Evolutionary conservation across 2,329 filamentous ascomycete genomes (phyloP).

Genomic region (Clonostachys sp.): DNA sequence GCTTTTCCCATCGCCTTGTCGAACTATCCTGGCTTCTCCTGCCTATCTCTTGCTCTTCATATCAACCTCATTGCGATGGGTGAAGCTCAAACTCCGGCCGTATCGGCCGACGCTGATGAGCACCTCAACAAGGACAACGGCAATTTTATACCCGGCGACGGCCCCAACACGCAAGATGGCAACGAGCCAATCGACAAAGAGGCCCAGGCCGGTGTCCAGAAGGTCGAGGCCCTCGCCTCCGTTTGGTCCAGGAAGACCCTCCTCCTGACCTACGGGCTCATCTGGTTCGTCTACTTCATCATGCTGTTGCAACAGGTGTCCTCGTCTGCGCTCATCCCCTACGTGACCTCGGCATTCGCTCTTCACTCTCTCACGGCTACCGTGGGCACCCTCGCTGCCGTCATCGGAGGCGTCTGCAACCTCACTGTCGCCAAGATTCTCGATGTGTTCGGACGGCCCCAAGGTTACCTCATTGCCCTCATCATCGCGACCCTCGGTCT

Average conservation of each 20-base stretch:
- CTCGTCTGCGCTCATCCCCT: constrained; percentile 32
- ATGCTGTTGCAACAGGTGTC: constrained; percentile 11
- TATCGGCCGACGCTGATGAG: too few relatives aligned
- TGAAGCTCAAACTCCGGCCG: too few relatives aligned
- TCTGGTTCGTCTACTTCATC: constrained; percentile 13
- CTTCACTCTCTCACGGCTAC: constrained; percentile 46
- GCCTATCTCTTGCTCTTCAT: too few relatives aligned
- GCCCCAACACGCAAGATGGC: too few relatives aligned
- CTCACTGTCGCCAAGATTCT: constrained; percentile 62
- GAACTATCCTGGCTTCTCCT: too few relatives aligned
- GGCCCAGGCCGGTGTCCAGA: constrained; percentile 11
- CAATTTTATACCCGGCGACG: too few relatives aligned
- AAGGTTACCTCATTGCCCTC: constrained; percentile 50
- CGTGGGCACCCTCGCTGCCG: constrained; percentile 44
- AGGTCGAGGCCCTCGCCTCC: constrained; percentile 11
- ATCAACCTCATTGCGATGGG: too few relatives aligned
- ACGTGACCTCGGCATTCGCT: constrained; percentile 42
- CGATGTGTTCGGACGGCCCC: constrained; percentile 62
- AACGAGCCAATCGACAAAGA: too few relatives aligned
- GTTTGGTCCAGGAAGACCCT: constrained; percentile 7
- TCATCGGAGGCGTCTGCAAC: constrained; percentile 54
- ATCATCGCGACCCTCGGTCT: constrained; percentile 44
- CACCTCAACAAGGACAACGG: too few relatives aligned
- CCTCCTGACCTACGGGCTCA: constrained; percentile 1
- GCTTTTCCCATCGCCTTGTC: too few relatives aligned